Evolutionary conservation across 176 grass and related monocot species (phyloP), one percentile per base, ranked within the genome.

Genomic region (Oryza coarctata): DNA sequence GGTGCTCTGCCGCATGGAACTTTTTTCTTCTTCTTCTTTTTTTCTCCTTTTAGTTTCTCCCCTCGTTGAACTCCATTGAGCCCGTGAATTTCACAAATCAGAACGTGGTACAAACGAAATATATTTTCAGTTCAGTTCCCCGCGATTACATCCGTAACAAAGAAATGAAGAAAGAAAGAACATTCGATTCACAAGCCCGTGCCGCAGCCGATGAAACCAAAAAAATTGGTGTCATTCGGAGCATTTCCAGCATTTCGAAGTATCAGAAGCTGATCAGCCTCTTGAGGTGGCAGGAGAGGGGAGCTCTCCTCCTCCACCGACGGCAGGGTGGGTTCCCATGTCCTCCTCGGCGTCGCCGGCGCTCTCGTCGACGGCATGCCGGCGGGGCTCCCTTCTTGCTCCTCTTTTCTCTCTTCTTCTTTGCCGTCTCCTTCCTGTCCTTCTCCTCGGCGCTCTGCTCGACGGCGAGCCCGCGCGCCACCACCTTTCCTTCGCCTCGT

Each of bases 321-420:
- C 61, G 88, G 72, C 33, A 93, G 88, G 40, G 70, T 80, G 12
- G 91, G 91, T 50, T 88, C 75, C 91, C 91, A 93, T 8, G 39
- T n/a, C 57, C 65, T 68, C 73, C 70, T 57, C 55, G 43, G 22
- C 32, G 41, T 18, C 22, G 47, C n/a, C 52, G 3, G 2, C 4
- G 11, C 43, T n/a, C 26, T 20, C 20, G 26, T 1, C 4, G 7
- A 14, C 7, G 84, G 11, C 26, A 39, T 7, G 7, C 4, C 12
- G n/a, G 34, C 5, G 69, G 65, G 0, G 26, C 5, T 7, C 14
- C 39, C 60, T 35, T 63, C 28, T 20, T 55, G 33, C 7, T 58
- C 32, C 32, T 33, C 32, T 3, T 39, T 77, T 63, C 47, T 81
- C 12, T 4, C 67, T 13, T 83, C 3, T 45, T 39, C 38, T 3